Evolutionary conservation across 345 rosid genomes (phyloP).

Genomic region (Eucalyptus sp.): DNA sequence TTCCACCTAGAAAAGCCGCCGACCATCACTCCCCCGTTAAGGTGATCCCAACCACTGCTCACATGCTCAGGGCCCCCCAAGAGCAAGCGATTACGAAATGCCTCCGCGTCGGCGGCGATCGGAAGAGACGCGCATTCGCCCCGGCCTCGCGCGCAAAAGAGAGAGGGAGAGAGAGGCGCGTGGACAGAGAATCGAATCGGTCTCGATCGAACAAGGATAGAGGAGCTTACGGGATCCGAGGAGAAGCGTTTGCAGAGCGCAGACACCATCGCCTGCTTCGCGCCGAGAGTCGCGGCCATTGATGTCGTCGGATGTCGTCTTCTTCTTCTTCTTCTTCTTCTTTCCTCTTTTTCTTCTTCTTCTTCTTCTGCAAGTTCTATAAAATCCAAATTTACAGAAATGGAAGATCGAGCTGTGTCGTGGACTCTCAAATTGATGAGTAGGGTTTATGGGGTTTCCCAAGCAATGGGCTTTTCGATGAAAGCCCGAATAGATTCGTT

Average conservation of each 20-base stretch:
- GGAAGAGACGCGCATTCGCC: background rate
- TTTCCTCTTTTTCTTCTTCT: background rate
- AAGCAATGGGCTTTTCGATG: background rate
- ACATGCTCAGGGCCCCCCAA: background rate
- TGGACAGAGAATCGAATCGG: background rate
- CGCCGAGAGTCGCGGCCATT: background rate
- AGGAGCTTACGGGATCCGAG: constrained; percentile 36
- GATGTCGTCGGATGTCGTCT: background rate
- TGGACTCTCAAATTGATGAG: background rate
- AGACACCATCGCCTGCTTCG: constrained; percentile 30
- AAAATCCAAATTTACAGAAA: background rate
- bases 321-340: background rate
- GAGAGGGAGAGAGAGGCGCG: background rate
- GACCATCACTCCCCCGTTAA: background rate
- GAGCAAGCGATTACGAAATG: background rate
- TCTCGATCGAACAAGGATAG: background rate
- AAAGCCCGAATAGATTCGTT: background rate
- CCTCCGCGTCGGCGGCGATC: background rate
- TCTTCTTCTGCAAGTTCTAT: background rate
- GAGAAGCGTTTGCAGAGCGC: constrained; percentile 53
- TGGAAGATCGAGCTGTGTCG: background rate
- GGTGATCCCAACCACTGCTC: background rate
- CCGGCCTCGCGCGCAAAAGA: background rate
- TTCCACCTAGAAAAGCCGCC: background rate
- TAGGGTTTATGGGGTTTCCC: background rate